Evolutionary conservation across 306 rosid species (phyloP), one percentile per base, ranked within the genome.

Genomic region (Hippophae tibetana): DNA sequence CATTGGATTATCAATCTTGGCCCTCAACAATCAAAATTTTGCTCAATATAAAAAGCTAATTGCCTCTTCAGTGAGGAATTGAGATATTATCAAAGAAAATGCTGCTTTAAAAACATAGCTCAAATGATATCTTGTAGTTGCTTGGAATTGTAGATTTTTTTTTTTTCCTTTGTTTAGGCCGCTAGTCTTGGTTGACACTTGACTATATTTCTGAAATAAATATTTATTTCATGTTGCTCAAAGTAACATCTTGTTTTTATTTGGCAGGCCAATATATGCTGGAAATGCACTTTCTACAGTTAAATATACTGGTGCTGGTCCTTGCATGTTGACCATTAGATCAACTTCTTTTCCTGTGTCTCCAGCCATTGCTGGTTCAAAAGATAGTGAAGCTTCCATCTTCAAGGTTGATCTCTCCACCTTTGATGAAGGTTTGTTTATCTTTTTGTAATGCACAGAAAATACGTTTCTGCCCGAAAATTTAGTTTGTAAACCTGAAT

Each of bases 331-430:
- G 78, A 87, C 95, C 13, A 68, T 90, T 65, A 71, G 98, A 78
- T 73, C 95, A 50, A 90, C 95, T 57, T 90, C 98, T 43, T 90
- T 87, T 73, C 89, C 89, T 0, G 78, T 76, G 45, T 31, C 76
- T 50, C 63, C 69, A 31, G 62, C 65, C 52, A 54, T 76, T 40
- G 82, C 63, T 56, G 84, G 81, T 55, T 66, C 84, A 60, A 74
- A 80, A 73, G 72, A 82, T 62, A 74, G 66, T 18, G 76, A 79
- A 72, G 87, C 82, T 69, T 67, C 87, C 25, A 85, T 90, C 63
- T 79, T 92, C 65, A 82, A 87, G 82, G 89, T 90, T 70, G 95
- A 90, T 76, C 96, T 87, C 84, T 90, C 96, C 82, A 78, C 87
- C 72, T 76, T 87, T 57, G 75, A 60, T 58, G 89, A 80, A 81